A percentile compares a stretch with the other conserved stretches of the same genome.
Evolutionary conservation across 2,329 filamentous ascomycete genomes (phyloP).

Genomic region (Zymoseptoria tritici): DNA sequence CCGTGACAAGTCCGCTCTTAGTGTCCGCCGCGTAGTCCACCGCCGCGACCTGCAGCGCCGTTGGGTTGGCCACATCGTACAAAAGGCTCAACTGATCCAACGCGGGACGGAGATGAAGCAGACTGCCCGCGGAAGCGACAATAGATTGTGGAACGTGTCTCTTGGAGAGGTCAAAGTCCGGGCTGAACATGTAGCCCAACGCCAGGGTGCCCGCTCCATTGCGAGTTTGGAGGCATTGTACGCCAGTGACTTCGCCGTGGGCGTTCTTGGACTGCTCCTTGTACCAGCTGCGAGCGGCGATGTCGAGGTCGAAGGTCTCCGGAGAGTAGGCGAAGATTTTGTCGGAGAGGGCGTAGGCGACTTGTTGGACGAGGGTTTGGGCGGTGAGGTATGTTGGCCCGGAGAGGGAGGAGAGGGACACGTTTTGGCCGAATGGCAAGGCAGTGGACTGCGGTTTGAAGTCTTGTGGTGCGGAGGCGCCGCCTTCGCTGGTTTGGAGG

Average conservation of each 20-base stretch:
- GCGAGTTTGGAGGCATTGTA: constrained; percentile 77
- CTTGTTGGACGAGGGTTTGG: constrained; percentile 89
- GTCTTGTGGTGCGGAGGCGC: constrained; percentile 7
- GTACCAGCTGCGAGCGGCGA: constrained; percentile 73
- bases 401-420: constrained; percentile 54
- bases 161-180: constrained; percentile 89
- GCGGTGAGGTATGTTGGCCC: constrained; percentile 90
- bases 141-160: constrained; percentile 86
- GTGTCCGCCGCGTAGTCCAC: constrained; percentile 67
- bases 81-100: constrained; percentile 88
- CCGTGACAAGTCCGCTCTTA: constrained; percentile 66
- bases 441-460: constrained; percentile 36
- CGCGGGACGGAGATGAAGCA: constrained; percentile 71
- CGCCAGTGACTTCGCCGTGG: constrained; percentile 69
- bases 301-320: constrained; percentile 83
- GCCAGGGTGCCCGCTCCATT: constrained; percentile 85
- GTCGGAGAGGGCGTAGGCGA: constrained; percentile 90
- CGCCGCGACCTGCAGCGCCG: constrained; percentile 86
- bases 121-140: constrained; percentile 73
- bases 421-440: constrained; percentile 47
- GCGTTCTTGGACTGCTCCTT: constrained; percentile 64
- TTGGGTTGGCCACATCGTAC: constrained; percentile 85
- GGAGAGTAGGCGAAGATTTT: constrained; percentile 97
- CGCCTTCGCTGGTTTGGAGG: constrained; percentile 27
- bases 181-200: constrained; percentile 94